phyloP scores from a whole-genome alignment of 495 filamentous ascomycete species.

The Penicillium simplicissimum region DNA sequence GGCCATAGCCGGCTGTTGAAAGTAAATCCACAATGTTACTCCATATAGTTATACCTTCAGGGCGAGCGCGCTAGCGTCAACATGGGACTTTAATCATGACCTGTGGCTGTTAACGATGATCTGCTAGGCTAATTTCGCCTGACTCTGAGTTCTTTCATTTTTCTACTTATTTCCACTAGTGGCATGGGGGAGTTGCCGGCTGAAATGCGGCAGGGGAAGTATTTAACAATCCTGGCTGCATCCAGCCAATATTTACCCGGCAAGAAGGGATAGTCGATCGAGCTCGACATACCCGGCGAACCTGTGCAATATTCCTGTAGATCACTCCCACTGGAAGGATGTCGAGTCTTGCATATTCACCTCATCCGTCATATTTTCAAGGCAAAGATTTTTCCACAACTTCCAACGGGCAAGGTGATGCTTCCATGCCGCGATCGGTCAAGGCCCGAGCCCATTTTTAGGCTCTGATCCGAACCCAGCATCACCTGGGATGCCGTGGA shows the following conservation, averaged over 20 bases:
- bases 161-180: neutral
- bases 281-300: conserved; percentile 24
- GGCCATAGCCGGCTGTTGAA: neutral
- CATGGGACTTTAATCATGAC: neutral
- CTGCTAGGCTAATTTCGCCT: neutral
- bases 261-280: conserved; percentile 25
- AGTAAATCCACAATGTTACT: neutral
- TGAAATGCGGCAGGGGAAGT: conserved; percentile 1
- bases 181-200: conserved; percentile 2
- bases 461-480: conserved; percentile 1
- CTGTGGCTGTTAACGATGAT: neutral
- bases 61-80: neutral
- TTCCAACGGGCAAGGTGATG: neutral
- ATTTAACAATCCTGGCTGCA: conserved; percentile 7
- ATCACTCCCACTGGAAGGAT: conserved; percentile 3
- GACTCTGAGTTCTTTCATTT: neutral
- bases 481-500: conserved; percentile 16
- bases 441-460: conserved; percentile 1
- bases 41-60: no score
- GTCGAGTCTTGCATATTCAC: neutral
- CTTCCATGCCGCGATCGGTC: neutral
- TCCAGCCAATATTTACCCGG: conserved; percentile 22
- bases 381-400: neutral
- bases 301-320: conserved; percentile 18
- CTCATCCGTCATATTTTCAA: neutral